Evolutionary conservation across 1,139 yeast species (phyloP), one percentile per base, ranked within the genome.

Genomic region (Debaryomyces sp.): DNA sequence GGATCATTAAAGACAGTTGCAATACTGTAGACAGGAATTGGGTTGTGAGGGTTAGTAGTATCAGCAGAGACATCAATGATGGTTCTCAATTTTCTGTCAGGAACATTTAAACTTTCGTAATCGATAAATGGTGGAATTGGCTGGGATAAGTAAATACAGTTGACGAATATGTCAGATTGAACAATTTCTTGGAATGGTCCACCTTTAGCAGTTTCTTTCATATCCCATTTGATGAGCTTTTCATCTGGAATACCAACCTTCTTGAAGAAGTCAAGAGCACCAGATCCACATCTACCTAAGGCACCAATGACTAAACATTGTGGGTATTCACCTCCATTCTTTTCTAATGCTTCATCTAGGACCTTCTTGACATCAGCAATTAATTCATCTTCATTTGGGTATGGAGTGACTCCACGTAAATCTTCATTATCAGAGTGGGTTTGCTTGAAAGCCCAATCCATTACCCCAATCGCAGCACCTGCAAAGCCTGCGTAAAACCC

Each of bases 401-500:
- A 92, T 45, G 97, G 96, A 40, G 83, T 66, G 39, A 92, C 87
- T 49, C 91, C 89, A 18, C 89, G 87, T 63, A 88, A 75, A 57
- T 88, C 85, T 59, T 82, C 82, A 41, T 67, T 59, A 61, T 82
- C 85, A 8, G 86, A 52, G 63, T 88, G 85, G 27, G 84, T 71
- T 67, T 88, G 94, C 73, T 92, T 91, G 75, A 87, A 88, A 43
- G 96, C 89, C 97, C 98, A 94, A 68, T 91, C 96, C 65, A 83
- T 83, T 47, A 92, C 79, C 62, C 99, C 99, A 49, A 94, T 73
- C 27, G 99, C 99, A 43, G 99, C 98, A 63, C 99, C 99, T 12
- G 98, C 99, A 66, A 95, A 94, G 22, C 99, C 99, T 43, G 99
- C 99, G 68, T 94, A 94, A 77, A 83, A 95, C 15, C 99, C 99